A percentile compares a stretch with the other conserved stretches of the same genome.
These are phyloP conservation scores for Pythium biforme DNA, from an alignment of 352 stramenopile species.

Conservation along the genomic window DNA sequence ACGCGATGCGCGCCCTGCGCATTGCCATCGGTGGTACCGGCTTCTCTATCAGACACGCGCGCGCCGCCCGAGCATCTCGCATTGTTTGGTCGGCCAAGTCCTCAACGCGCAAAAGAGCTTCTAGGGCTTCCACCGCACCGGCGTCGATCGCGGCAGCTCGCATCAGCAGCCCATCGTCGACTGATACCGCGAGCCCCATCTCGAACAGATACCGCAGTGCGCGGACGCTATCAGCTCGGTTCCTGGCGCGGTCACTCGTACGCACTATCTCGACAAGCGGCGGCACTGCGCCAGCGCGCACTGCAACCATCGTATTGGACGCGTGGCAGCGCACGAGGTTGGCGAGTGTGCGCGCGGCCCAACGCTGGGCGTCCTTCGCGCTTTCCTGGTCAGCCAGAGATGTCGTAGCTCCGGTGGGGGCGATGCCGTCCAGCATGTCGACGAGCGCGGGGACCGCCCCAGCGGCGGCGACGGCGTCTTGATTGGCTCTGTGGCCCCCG, in stretches of 20 bases:
- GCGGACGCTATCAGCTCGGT: not conserved
- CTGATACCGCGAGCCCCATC: not conserved
- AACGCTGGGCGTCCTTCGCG: not conserved
- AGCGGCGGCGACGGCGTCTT: not conserved
- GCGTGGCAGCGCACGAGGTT: not conserved
- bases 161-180: not conserved
- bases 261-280: not conserved
- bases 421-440: not conserved
- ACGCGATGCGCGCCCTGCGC: not conserved
- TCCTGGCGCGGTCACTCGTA: not conserved
- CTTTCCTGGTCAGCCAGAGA: not conserved
- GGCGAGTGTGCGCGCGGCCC: not conserved
- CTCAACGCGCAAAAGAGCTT: not conserved
- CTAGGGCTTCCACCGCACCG: not conserved
- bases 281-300: not conserved
- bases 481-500: not conserved
- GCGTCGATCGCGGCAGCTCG: not conserved
- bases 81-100: not conserved
- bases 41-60: not conserved
- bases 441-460: not conserved
- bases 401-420: not conserved
- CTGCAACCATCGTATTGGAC: not conserved
- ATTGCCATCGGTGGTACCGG: not conserved
- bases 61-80: not conserved
- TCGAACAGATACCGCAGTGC: not conserved